phyloP scores from a whole-genome alignment of 23 red algal species.

The Gracilaria domingensis region DNA sequence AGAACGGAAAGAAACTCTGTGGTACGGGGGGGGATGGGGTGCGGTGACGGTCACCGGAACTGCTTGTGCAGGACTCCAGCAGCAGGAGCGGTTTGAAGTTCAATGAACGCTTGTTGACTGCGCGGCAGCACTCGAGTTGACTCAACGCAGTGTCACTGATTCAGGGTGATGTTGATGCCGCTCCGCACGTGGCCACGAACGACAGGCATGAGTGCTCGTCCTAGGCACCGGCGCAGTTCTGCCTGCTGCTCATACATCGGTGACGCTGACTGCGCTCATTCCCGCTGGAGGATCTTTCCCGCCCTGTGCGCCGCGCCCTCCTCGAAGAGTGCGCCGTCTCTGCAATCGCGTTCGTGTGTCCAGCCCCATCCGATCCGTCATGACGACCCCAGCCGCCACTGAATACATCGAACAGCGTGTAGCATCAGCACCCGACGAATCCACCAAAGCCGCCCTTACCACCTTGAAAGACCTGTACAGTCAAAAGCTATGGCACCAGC shows the following conservation, averaged over 20 bases:
- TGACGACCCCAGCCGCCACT: slow-evolving; percentile 1
- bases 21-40: neutral
- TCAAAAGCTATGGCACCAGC: slow-evolving; percentile 73
- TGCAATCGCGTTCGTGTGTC: neutral
- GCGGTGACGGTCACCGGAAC: neutral
- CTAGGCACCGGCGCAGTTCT: neutral
- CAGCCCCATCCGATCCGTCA: slow-evolving; percentile 3
- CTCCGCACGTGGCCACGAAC: neutral
- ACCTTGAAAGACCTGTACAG: slow-evolving; percentile 39
- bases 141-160: too few relatives aligned
- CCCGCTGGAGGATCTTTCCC: neutral
- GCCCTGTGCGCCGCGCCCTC: neutral
- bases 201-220: too few relatives aligned
- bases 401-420: slow-evolving; percentile 34
- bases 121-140: neutral
- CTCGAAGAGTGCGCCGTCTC: neutral
- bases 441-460: slow-evolving; percentile 21
- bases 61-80: too few relatives aligned
- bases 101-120: neutral
- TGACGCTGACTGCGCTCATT: neutral
- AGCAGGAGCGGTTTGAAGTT: too few relatives aligned
- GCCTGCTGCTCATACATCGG: neutral
- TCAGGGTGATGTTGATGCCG: too few relatives aligned
- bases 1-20: neutral
- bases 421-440: neutral